A percentile compares a stretch with the other conserved stretches of the same genome.
phyloP scores from a whole-genome alignment of 306 rosid species.

The Quercus variabilis region DNA sequence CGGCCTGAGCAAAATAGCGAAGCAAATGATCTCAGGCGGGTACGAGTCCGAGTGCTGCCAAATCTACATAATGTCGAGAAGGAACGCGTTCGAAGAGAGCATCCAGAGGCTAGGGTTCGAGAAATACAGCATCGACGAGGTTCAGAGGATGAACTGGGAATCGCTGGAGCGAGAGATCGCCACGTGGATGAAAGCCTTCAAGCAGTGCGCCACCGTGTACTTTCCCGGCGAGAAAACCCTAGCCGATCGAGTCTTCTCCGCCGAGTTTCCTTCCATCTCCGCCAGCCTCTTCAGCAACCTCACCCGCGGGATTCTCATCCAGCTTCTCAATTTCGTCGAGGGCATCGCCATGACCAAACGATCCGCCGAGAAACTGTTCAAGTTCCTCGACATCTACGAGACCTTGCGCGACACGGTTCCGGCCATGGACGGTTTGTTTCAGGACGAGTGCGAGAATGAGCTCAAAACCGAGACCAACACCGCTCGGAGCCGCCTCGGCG shows the following conservation, averaged over 20 bases:
- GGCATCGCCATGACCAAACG: slow-evolving; percentile 56
- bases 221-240: slow-evolving; percentile 43
- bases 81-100: slow-evolving; percentile 38
- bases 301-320: slow-evolving; percentile 39
- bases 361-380: slow-evolving; percentile 59
- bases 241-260: slow-evolving; percentile 30
- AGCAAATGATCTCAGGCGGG: slow-evolving; percentile 36
- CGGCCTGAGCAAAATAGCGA: slow-evolving; percentile 33
- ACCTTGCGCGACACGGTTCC: slow-evolving; percentile 39
- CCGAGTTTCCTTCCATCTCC: background rate
- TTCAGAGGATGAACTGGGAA: slow-evolving; percentile 55
- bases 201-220: slow-evolving; percentile 26
- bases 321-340: slow-evolving; percentile 53
- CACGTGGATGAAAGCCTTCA: slow-evolving; percentile 44
- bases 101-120: slow-evolving; percentile 38
- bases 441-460: slow-evolving; percentile 32
- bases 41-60: slow-evolving; percentile 52
- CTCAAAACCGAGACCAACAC: slow-evolving; percentile 33
- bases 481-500: slow-evolving; percentile 44
- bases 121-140: slow-evolving; percentile 60
- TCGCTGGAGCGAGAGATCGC: slow-evolving; percentile 44
- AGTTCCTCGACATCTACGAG: slow-evolving; percentile 64
- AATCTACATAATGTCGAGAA: slow-evolving; percentile 38
- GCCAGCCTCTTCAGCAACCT: slow-evolving; percentile 38
- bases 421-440: slow-evolving; percentile 18